These are phyloP conservation scores for Elymus sibiricus DNA, from an alignment of 176 grass and related monocot species.

Conservation along the genomic window DNA sequence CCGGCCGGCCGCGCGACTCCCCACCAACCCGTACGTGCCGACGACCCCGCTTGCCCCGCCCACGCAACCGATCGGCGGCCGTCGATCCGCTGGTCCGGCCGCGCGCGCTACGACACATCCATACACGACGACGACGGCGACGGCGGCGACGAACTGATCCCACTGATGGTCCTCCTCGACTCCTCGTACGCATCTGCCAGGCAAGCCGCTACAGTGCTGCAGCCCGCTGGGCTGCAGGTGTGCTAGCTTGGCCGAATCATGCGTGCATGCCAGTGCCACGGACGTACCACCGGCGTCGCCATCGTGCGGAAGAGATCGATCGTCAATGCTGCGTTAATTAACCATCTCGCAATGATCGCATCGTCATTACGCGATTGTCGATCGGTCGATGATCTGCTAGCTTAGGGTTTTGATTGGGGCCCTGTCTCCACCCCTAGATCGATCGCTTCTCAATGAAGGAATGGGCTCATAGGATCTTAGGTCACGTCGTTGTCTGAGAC, in stretches of 20 bases:
- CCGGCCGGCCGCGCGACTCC: neutral
- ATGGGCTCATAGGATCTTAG: neutral
- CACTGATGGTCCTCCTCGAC: neutral
- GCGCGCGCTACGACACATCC: neutral
- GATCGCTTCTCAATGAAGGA: conserved; percentile 6
- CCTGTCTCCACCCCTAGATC: neutral
- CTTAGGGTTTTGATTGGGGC: neutral
- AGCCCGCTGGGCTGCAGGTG: neutral
- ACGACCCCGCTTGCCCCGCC: neutral
- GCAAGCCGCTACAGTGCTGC: neutral
- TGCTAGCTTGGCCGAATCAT: neutral
- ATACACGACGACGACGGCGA: too few species aligned
- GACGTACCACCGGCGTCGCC: neutral
- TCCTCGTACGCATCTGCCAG: neutral
- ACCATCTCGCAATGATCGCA: neutral
- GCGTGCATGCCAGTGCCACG: neutral
- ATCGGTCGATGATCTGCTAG: neutral
- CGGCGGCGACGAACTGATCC: neutral
- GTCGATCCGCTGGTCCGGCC: neutral
- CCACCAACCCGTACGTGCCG: conserved; percentile 9
- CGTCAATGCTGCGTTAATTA: conserved; percentile 26
- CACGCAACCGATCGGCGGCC: neutral
- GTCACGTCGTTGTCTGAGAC: neutral
- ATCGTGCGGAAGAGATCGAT: neutral
- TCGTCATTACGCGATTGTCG: neutral